phyloP scores from a whole-genome alignment of 2,329 filamentous ascomycete genomes.

The Cladosporium sp. region DNA sequence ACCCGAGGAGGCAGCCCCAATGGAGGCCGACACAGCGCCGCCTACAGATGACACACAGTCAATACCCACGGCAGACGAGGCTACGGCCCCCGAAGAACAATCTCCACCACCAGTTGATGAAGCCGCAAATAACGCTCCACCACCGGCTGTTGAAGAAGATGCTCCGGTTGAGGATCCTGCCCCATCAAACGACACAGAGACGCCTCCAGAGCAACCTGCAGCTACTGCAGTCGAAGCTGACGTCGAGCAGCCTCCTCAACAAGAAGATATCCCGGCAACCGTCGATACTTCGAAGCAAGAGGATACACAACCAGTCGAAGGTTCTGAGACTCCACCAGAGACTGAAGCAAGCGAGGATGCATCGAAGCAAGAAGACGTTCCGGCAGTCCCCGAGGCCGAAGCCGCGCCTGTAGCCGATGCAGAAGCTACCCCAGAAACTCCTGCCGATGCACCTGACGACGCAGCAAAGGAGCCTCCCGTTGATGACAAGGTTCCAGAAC shows the following conservation, averaged over 20 bases:
- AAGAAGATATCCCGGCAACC: background rate
- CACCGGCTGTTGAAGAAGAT: background rate
- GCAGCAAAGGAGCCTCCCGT: slow-evolving; percentile 16
- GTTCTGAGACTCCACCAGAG: background rate
- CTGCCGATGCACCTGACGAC: background rate
- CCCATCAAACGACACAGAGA: background rate
- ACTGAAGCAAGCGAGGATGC: background rate
- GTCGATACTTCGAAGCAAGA: background rate
- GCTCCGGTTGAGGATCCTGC: background rate
- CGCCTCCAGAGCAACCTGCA: slow-evolving; percentile 1
- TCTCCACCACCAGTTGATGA: background rate
- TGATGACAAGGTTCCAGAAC: background rate
- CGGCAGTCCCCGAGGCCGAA: background rate
- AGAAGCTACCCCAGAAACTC: background rate
- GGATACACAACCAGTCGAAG: background rate
- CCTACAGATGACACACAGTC: background rate
- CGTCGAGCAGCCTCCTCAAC: background rate
- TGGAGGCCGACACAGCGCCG: background rate
- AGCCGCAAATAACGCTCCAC: background rate
- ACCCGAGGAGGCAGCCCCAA: background rate
- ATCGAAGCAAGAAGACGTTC: background rate
- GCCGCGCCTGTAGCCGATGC: slow-evolving; percentile 17
- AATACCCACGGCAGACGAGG: background rate
- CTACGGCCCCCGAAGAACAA: background rate
- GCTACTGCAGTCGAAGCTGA: background rate